Conservation (phyloP, 73 alveolate genomes). For the Blepharisma japonicum region DNA sequence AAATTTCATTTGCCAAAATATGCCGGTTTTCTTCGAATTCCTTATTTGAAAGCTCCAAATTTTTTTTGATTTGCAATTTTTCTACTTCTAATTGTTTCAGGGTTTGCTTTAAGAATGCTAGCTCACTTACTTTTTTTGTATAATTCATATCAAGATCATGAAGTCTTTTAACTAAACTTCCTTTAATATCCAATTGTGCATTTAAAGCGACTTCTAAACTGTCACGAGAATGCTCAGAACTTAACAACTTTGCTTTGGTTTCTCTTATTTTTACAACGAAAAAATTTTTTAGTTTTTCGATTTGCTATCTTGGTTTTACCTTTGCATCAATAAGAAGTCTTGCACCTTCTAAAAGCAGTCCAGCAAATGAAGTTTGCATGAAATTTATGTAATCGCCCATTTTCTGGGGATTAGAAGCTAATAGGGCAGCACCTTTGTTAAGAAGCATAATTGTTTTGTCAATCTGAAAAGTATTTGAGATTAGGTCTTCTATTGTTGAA, state of each 20-base stretch:
- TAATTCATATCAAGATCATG: not conserved
- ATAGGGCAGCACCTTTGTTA: not conserved
- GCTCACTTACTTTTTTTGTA: not conserved
- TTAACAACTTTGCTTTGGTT: not conserved
- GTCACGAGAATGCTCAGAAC: not conserved
- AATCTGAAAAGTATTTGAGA: not conserved
- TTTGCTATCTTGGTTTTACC: not conserved
- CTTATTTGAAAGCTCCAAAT: not conserved
- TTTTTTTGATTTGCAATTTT: not conserved
- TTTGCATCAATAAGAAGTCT: constrained; percentile 16
- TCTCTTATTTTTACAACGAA: constrained; percentile 15
- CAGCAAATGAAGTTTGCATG: not conserved
- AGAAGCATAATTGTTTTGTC: not conserved
- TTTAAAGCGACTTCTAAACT: not conserved
- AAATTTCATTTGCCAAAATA: constrained; percentile 14
- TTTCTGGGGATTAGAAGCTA: not conserved
- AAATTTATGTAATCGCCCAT: not conserved
- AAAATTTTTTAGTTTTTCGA: constrained; percentile 16
- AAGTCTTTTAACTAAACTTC: not conserved
- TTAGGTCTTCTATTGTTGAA: not conserved
- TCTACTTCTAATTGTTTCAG: constrained; percentile 7
- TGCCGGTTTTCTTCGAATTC: not conserved
- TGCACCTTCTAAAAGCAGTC: constrained; percentile 3
- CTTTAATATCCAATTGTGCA: not conserved
- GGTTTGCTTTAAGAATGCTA: not conserved